Evolutionary conservation across 176 grass and related monocot species (phyloP), one percentile per base, ranked within the genome.

Genomic region (Stipa capillata): DNA sequence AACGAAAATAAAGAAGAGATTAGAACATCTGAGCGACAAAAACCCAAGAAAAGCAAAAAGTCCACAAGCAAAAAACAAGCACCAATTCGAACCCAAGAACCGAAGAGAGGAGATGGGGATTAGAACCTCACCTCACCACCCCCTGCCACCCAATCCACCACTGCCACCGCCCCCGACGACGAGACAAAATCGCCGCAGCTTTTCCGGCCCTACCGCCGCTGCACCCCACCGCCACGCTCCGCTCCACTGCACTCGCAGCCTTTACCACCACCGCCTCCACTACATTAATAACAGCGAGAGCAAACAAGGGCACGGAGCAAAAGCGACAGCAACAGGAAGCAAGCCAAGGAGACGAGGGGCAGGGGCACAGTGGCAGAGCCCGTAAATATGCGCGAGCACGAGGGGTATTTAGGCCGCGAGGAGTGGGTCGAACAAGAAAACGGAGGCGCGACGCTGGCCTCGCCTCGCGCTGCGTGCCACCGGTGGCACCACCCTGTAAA

Each of bases 401-500:
- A 25, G 65, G 82, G 50, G 24, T 0, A 3, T 15, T 25, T 32
- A 40, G 8, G 4, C 28, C 29, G 21, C 63, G 18, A 33, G 23
- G 8, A 42, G 4, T 39, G 32, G 16, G 78, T 34, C 61, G 70
- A 77, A 8, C 56, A 25, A 32, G 28, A 57, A 69, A 69, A 29
- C 7, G 25, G 54, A 58, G 54, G n/a, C n/a, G n/a, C n/a, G n/a
- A n/a, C n/a, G 74, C 42, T 56, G 57, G 31, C 24, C 76, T 25
- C 51, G 74, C 74, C 44, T 80, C 75, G 90, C 51, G 31, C 23
- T 23, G 35, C 8, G 80, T 64, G 80, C 85, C 69, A 7, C 18
- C 57, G 49, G 44, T 72, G 68, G 68, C 44, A 13, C 0, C 41
- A 16, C 14, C 4, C 47, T 3, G 76, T 74, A 31, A 29, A 36